Evolutionary conservation across 108 stramenopile species (phyloP).

Genomic region (Chaetoceros muelleri): DNA sequence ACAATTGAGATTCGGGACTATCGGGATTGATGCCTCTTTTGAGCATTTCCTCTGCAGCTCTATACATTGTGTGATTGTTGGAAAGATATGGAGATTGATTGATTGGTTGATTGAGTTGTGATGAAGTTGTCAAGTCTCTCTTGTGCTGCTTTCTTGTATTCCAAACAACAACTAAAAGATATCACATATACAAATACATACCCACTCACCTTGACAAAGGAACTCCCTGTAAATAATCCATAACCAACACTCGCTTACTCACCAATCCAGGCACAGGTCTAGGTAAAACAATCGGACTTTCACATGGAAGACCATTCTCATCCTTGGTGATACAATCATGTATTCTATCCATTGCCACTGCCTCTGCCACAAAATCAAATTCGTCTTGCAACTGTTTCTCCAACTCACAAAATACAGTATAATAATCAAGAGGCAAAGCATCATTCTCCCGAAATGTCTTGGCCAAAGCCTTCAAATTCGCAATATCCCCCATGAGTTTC

Average conservation of each 20-base stretch:
- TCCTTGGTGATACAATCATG: slow-evolving; percentile 44
- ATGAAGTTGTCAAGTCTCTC: too few relatives aligned
- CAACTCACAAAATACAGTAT: slow-evolving; percentile 83
- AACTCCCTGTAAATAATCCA: slow-evolving; percentile 89
- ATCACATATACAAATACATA: too few relatives aligned
- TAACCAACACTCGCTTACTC: slow-evolving; percentile 79
- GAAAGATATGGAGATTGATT: too few relatives aligned
- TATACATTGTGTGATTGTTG: too few relatives aligned
- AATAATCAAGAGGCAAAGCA: slow-evolving; percentile 85
- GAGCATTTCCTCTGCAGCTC: slow-evolving; percentile 81
- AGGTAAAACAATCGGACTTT: slow-evolving; percentile 78
- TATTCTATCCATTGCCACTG: slow-evolving; percentile 91
- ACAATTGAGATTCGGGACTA: slow-evolving; percentile 82
- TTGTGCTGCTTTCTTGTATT: too few relatives aligned
- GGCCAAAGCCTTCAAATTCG: slow-evolving; percentile 78
- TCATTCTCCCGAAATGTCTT: slow-evolving; percentile 64
- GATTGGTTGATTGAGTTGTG: too few relatives aligned
- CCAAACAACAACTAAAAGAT: too few relatives aligned
- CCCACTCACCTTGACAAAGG: too few relatives aligned
- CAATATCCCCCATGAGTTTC: slow-evolving; percentile 87
- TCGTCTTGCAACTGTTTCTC: slow-evolving; percentile 83
- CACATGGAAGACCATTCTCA: slow-evolving; percentile 38
- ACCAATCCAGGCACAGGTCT: slow-evolving; percentile 79
- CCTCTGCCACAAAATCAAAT: slow-evolving; percentile 93
- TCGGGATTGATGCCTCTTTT: slow-evolving; percentile 78